These are phyloP conservation scores for Marasmius sp. DNA, from an alignment of 1,284 basidiomycete genomes.

Conservation along the genomic window DNA sequence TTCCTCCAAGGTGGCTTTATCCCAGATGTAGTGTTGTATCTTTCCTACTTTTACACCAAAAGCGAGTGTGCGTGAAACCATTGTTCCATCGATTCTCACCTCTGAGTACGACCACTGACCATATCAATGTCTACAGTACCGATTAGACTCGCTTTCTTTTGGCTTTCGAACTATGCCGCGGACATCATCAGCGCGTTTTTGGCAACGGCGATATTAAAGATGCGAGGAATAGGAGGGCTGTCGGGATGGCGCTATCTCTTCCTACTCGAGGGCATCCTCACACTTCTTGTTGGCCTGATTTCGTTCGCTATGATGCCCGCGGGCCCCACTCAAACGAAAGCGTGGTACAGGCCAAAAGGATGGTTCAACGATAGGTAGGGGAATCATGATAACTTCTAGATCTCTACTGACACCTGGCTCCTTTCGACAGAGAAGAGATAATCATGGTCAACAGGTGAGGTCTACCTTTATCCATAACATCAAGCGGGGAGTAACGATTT, in stretches of 20 bases:
- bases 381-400: background rate
- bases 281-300: constrained; percentile 51
- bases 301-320: constrained; percentile 71
- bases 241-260: constrained; percentile 64
- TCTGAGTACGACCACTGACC: background rate
- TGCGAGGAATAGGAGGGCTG: constrained; percentile 53
- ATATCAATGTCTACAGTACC: constrained; percentile 41
- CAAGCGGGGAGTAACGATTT: background rate
- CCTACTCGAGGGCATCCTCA: constrained; percentile 56
- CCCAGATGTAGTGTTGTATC: constrained; percentile 63
- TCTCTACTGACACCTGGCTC: background rate
- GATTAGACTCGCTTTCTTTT: constrained; percentile 69
- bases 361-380: constrained; percentile 46
- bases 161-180: constrained; percentile 59
- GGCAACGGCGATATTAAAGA: constrained; percentile 60
- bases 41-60: constrained; percentile 70
- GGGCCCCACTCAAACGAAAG: constrained; percentile 66
- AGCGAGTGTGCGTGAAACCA: constrained; percentile 40
- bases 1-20: constrained; percentile 52
- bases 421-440: constrained; percentile 41
- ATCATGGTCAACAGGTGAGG: constrained; percentile 60
- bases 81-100: background rate
- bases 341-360: constrained; percentile 60
- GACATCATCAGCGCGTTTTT: constrained; percentile 60
- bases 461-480: constrained; percentile 9